Base-by-base conservation (phyloP, 1,284 basidiomycete genomes). In the Rhodotorula sp. region DNA sequence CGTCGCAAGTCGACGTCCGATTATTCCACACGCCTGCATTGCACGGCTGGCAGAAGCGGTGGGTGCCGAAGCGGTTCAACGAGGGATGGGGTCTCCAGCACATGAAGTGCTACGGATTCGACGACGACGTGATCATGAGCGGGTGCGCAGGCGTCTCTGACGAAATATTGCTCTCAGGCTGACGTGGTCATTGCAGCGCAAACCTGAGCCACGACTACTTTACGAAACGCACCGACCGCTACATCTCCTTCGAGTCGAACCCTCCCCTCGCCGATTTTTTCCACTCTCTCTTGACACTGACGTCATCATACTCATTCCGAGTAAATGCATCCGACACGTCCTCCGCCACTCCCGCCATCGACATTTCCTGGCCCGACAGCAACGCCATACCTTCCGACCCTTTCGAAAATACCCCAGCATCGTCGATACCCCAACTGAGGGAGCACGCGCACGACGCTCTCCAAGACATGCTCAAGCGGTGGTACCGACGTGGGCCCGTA, bases 41-140 rank as follows among this genome's bases (percentile, higher is more conserved):
- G 44, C 84, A 87, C 31, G 89, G 90, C 0, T 75, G 90, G 47
- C 83, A 91, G 79, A 87, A 91, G 53, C 86, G 84, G 68, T 70
- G 94, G 30, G 87, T 98, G 2, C 96, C 96, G 3, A 89, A 91
- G 60, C 84, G 96, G 55, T 96, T 94, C 81, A 94, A 98, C 77
- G 96, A 99, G 82, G 96, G 94, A 0, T 98, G 92, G 89, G 95
- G 96, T 0, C 90, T 95, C 6, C 97, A 95, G 91, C 96, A 99
- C 79, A 90, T 94, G 30, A 99, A 99, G 81, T 86, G 95, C 68
- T 99, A 99, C 78, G 92, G 92, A 24, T 89, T 87, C 1, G 96
- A 99, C 78, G 88, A 97, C 78, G 87, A 93, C 66, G 85, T 99
- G 50, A 87, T 99, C 79, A 88, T 99, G 72, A 92, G 88, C 77